A percentile compares a stretch with the other conserved stretches of the same genome.
phyloP scores from a whole-genome alignment of 1,284 basidiomycete species.

The Veloporphyrellus conicus region DNA sequence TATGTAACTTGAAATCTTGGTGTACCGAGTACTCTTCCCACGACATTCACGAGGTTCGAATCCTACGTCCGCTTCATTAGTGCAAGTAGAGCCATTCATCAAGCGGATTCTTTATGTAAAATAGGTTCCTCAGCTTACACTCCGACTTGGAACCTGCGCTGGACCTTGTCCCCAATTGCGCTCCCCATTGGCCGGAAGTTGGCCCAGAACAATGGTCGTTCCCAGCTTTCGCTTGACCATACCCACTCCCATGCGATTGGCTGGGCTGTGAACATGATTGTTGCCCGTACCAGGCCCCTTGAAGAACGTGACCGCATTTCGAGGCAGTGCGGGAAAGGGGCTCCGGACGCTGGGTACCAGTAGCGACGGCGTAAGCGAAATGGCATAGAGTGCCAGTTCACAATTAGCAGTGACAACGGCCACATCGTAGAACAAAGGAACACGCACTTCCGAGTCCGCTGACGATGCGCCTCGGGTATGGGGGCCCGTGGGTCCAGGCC shows the following conservation, averaged over 20 bases:
- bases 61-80: no score
- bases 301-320: conserved; percentile 15
- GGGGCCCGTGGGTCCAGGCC: conserved; percentile 16
- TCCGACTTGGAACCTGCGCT: conserved; percentile 5
- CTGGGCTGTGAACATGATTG: conserved; percentile 15
- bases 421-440: background rate
- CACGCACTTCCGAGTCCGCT: conserved; percentile 56
- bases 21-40: no score
- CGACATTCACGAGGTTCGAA: no score
- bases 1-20: no score
- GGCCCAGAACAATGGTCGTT: conserved; percentile 29
- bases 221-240: conserved; percentile 15
- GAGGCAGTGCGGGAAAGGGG: conserved; percentile 13
- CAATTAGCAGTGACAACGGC: background rate
- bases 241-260: conserved; percentile 15
- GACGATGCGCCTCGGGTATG: conserved; percentile 39
- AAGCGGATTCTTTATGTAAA: no score
- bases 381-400: conserved; percentile 10
- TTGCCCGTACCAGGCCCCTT: conserved; percentile 15
- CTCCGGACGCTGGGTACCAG: no score
- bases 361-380: conserved; percentile 6
- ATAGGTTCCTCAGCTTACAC: no score
- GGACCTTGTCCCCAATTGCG: conserved; percentile 4
- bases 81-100: no score
- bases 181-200: conserved; percentile 24